These are phyloP conservation scores for Phytophthora boehmeriae DNA, from an alignment of 352 stramenopile species.

Conservation along the genomic window DNA sequence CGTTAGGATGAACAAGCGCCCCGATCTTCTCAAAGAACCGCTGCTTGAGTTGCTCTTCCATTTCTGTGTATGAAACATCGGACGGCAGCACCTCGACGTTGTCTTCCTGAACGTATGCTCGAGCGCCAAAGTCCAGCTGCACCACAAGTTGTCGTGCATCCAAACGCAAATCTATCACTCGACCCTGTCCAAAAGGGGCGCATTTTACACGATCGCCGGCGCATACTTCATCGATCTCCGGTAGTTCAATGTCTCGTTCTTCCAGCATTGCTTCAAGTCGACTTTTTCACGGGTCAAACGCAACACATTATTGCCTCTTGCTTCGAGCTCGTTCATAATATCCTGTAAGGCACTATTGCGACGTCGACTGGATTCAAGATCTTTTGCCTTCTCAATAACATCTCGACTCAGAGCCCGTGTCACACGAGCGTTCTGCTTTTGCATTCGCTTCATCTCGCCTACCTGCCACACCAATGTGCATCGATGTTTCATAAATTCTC, in stretches of 20 bases:
- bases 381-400: slow-evolving; percentile 56
- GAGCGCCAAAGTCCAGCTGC: slow-evolving; percentile 44
- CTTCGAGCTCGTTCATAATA: slow-evolving; percentile 83
- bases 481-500: slow-evolving; percentile 71
- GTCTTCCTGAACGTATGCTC: slow-evolving; percentile 65
- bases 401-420: slow-evolving; percentile 47
- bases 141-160: slow-evolving; percentile 50
- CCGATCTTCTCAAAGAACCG: slow-evolving; percentile 78
- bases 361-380: slow-evolving; percentile 68
- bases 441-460: slow-evolving; percentile 67
- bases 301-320: slow-evolving; percentile 53
- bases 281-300: slow-evolving; percentile 70
- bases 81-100: slow-evolving; percentile 57
- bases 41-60: slow-evolving; percentile 60
- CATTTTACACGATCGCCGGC: slow-evolving; percentile 61
- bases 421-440: slow-evolving; percentile 75
- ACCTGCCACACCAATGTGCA: slow-evolving; percentile 69
- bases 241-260: slow-evolving; percentile 45
- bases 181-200: slow-evolving; percentile 45
- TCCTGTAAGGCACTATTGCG: slow-evolving; percentile 77
- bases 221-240: slow-evolving; percentile 69
- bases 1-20: slow-evolving; percentile 57
- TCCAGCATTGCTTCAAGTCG: slow-evolving; percentile 57
- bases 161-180: slow-evolving; percentile 47
- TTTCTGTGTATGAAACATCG: slow-evolving; percentile 57